Conservation (phyloP, 208 protist genomes). For the Acanthamoeba sp. region DNA sequence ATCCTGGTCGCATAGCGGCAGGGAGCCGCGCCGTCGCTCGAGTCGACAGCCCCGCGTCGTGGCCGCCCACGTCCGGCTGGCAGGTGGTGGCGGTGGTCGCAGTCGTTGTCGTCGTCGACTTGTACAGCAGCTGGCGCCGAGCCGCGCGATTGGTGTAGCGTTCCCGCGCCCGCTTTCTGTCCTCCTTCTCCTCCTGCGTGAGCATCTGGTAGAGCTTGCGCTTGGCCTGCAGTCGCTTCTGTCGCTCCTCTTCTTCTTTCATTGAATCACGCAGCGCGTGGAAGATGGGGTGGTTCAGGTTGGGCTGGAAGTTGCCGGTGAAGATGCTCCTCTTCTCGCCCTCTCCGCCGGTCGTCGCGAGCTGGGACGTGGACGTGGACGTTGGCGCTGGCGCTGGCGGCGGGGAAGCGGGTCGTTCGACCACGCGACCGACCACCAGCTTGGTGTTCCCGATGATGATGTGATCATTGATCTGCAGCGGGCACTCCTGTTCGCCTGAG, state of each 20-base stretch:
- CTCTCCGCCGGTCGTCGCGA: not conserved
- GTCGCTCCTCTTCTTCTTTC: not conserved
- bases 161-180: not conserved
- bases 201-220: not conserved
- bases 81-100: not conserved
- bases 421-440: not conserved
- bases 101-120: too few species aligned
- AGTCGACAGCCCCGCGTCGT: not conserved
- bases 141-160: conserved; percentile 1
- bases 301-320: conserved; percentile 42
- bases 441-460: conserved; percentile 38
- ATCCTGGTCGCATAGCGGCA: too few species aligned
- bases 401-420: not conserved
- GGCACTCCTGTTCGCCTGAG: conserved; percentile 49
- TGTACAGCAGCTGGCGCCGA: not conserved
- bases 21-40: too few species aligned
- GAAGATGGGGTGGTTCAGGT: conserved; percentile 63
- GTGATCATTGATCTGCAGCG: conserved; percentile 48
- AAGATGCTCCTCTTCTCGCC: conserved; percentile 21
- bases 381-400: not conserved
- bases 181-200: conserved; percentile 30
- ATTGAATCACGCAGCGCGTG: conserved; percentile 24
- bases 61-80: not conserved
- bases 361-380: too few species aligned
- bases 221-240: not conserved